Percentiles rank a stretch among this genome's conserved stretches.
These are phyloP conservation scores for Globisporangium recalcitrans DNA, from an alignment of 352 stramenopile genomes.

Conservation along the genomic window DNA sequence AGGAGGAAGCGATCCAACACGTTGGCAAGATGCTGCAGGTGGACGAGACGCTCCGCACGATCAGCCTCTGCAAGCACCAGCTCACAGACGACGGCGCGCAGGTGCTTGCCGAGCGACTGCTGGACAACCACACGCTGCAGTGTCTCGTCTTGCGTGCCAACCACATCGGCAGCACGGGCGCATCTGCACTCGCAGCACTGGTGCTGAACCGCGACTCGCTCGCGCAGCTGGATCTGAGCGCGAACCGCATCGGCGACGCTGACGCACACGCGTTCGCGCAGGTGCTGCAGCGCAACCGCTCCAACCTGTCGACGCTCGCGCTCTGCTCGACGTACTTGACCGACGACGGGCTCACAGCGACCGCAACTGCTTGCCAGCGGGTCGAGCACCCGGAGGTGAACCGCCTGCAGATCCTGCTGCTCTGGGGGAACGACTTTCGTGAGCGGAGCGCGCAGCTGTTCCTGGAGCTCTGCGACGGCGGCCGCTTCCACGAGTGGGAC, in stretches of 20 bases:
- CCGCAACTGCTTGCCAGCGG: conserved; percentile 38
- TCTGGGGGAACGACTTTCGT: conserved; percentile 75
- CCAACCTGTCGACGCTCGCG: conserved; percentile 34
- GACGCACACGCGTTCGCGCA: conserved; percentile 50
- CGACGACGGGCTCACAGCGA: conserved; percentile 36
- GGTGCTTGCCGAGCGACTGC: conserved; percentile 61
- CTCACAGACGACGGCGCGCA: conserved; percentile 64
- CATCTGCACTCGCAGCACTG: conserved; percentile 48
- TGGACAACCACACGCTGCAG: conserved; percentile 60
- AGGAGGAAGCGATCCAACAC: conserved; percentile 65
- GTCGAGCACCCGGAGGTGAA: conserved; percentile 23
- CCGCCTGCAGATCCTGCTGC: conserved; percentile 36
- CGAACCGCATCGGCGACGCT: conserved; percentile 59
- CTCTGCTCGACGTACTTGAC: conserved; percentile 59
- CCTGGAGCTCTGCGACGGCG: conserved; percentile 30
- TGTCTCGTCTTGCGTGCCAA: conserved; percentile 59
- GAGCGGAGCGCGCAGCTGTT: conserved; percentile 27
- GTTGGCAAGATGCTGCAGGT: conserved; percentile 73
- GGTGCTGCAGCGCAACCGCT: conserved; percentile 38
- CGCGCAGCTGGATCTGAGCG: conserved; percentile 50
- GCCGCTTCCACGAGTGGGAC: conserved; percentile 29
- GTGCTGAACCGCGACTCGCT: conserved; percentile 45
- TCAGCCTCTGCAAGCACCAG: conserved; percentile 69
- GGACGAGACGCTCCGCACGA: conserved; percentile 44
- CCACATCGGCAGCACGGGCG: conserved; percentile 52